Evolutionary conservation across 2,329 filamentous ascomycete species (phyloP).

Genomic region (Metarhizium humberi): DNA sequence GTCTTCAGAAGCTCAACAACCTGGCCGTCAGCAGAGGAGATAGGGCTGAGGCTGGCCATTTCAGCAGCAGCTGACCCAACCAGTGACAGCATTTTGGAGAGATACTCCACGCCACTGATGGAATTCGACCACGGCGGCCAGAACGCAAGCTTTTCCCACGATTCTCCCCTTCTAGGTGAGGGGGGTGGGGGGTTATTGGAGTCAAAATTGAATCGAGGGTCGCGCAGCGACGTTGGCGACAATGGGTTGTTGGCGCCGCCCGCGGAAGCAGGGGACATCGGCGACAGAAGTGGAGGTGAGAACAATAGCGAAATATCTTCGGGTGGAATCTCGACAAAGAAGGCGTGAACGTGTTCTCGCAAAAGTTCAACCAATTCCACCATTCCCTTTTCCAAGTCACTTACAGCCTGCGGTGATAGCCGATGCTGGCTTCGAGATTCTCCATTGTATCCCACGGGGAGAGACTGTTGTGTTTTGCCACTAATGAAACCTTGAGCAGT

Average conservation of each 20-base stretch:
- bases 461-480: slow-evolving; percentile 67
- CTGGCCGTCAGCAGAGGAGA: slow-evolving; percentile 44
- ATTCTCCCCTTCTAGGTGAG: slow-evolving; percentile 68
- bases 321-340: slow-evolving; percentile 81
- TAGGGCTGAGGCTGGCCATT: slow-evolving; percentile 64
- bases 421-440: slow-evolving; percentile 75
- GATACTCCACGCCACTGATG: slow-evolving; percentile 81
- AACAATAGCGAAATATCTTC: slow-evolving; percentile 85
- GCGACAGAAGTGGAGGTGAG: slow-evolving; percentile 66
- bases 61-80: slow-evolving; percentile 84
- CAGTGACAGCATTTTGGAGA: slow-evolving; percentile 71
- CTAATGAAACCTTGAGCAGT: slow-evolving; percentile 84
- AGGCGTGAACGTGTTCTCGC: slow-evolving; percentile 66
- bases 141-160: slow-evolving; percentile 91
- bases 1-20: slow-evolving; percentile 64
- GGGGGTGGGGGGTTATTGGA: slow-evolving; percentile 65
- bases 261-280: slow-evolving; percentile 39
- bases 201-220: slow-evolving; percentile 74
- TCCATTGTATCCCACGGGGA: slow-evolving; percentile 74
- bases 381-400: slow-evolving; percentile 66
- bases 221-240: slow-evolving; percentile 50
- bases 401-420: slow-evolving; percentile 60
- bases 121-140: slow-evolving; percentile 94
- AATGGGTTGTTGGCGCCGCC: slow-evolving; percentile 22
- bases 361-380: slow-evolving; percentile 78